Percentiles rank a stretch among this genome's conserved stretches.
Evolutionary conservation across 148 eudicot genomes (phyloP).

Genomic region (Chenopodium suecicum): DNA sequence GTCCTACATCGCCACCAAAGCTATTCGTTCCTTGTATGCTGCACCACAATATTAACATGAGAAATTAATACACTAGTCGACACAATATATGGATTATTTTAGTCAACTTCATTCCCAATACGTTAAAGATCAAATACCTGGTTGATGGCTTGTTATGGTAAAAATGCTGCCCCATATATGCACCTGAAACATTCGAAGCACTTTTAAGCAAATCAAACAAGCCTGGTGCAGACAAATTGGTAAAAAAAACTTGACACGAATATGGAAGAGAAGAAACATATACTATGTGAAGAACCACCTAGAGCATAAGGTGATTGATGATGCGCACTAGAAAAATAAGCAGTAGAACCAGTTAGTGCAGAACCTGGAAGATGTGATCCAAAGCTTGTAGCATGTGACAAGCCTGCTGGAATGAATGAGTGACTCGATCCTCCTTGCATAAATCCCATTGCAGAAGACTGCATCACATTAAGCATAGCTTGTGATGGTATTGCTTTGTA

Average conservation of each 20-base stretch:
- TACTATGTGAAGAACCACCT: slow-evolving; percentile 28
- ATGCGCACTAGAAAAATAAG: slow-evolving; percentile 27
- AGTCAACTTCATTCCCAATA: background rate
- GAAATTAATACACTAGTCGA: background rate
- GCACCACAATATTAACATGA: slow-evolving; percentile 16
- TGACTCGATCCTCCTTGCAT: slow-evolving; percentile 49
- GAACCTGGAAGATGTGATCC: slow-evolving; percentile 28
- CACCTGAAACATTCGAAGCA: slow-evolving; percentile 39
- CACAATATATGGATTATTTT: no score
- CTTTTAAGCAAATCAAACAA: background rate
- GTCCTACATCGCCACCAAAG: slow-evolving; percentile 29
- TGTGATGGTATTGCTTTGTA: background rate
- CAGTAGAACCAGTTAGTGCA: slow-evolving; percentile 28
- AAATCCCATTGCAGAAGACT: slow-evolving; percentile 46
- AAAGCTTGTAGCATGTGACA: slow-evolving; percentile 20
- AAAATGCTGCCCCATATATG: slow-evolving; percentile 39
- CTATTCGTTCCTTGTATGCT: slow-evolving; percentile 43
- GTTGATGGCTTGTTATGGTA: slow-evolving; percentile 32
- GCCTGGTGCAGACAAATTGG: background rate
- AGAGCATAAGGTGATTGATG: slow-evolving; percentile 29
- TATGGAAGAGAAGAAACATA: background rate
- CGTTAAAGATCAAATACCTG: slow-evolving; percentile 35
- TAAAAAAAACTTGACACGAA: background rate
- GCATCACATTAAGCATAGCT: slow-evolving; percentile 12
- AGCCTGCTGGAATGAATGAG: slow-evolving; percentile 32